phyloP scores from a whole-genome alignment of 129 eudicot species.

The Saposhnikovia divaricata region DNA sequence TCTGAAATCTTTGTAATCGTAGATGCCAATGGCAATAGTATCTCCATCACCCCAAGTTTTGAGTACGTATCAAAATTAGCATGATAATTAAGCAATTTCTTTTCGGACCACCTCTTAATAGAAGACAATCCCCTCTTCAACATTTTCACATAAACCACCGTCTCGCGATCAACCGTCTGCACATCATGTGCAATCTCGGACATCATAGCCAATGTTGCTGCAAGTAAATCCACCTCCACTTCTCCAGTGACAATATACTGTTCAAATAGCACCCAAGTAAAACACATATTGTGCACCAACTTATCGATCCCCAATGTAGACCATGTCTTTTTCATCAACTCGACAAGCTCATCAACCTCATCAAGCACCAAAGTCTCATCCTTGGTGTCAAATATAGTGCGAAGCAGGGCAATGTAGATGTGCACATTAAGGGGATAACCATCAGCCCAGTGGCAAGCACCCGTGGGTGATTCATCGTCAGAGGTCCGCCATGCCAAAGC shows the following conservation, averaged over 20 bases:
- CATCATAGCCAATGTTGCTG: constrained; percentile 62
- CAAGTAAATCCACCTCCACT: constrained; percentile 59
- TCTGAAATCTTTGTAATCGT: constrained; percentile 51
- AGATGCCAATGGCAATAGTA: constrained; percentile 51
- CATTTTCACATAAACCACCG: constrained; percentile 38
- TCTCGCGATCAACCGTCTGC: constrained; percentile 57
- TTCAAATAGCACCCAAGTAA: constrained; percentile 78
- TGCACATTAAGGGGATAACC: constrained; percentile 76
- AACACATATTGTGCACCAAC: constrained; percentile 68
- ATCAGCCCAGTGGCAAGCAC: constrained; percentile 88
- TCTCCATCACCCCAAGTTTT: constrained; percentile 50
- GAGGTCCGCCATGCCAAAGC: constrained; percentile 72
- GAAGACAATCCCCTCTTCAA: constrained; percentile 43
- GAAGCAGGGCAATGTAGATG: constrained; percentile 50
- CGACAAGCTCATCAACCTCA: constrained; percentile 76
- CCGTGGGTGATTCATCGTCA: constrained; percentile 34
- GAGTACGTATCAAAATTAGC: constrained; percentile 18
- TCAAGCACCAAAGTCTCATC: constrained; percentile 70
- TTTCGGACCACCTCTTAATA: constrained; percentile 64
- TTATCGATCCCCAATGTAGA: constrained; percentile 52
- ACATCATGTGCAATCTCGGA: constrained; percentile 74
- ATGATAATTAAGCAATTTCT: constrained; percentile 61
- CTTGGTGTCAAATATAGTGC: constrained; percentile 54
- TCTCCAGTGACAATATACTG: constrained; percentile 68
- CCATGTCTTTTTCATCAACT: constrained; percentile 93